Percentiles rank a stretch among this genome's conserved stretches.
Evolutionary conservation across 2,329 filamentous ascomycete species (phyloP).

Genomic region (Plectosphaerella sp.): DNA sequence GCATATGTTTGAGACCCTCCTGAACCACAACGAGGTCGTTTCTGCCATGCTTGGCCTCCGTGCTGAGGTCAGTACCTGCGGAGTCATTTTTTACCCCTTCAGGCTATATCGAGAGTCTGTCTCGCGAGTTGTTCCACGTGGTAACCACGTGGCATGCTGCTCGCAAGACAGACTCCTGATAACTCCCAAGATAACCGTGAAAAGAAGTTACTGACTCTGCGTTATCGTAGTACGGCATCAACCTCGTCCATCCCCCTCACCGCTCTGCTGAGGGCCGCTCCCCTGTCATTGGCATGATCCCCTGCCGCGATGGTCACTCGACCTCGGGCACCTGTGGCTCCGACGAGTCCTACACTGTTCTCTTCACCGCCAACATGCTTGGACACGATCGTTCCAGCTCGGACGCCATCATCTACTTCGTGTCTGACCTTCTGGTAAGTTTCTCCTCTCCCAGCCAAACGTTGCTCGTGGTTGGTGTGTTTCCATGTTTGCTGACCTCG

Average conservation of each 20-base stretch:
- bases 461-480: too few relatives aligned
- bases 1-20: slow-evolving; percentile 33
- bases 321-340: background rate
- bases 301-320: slow-evolving; percentile 14
- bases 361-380: slow-evolving; percentile 49
- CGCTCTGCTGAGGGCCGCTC: slow-evolving; percentile 34
- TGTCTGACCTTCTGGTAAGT: slow-evolving; percentile 44
- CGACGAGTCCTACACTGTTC: slow-evolving; percentile 35
- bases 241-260: slow-evolving; percentile 33
- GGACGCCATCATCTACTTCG: slow-evolving; percentile 53
- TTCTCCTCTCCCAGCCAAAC: too few relatives aligned
- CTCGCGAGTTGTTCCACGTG: too few relatives aligned
- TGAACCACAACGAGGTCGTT: slow-evolving; percentile 38
- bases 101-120: too few relatives aligned
- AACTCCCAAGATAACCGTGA: too few relatives aligned
- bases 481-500: too few relatives aligned
- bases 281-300: slow-evolving; percentile 33
- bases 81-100: too few relatives aligned
- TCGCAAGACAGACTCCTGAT: too few relatives aligned
- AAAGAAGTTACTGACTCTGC: too few relatives aligned
- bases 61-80: too few relatives aligned
- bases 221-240: slow-evolving; percentile 33
- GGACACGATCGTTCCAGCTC: slow-evolving; percentile 53
- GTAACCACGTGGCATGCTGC: too few relatives aligned
- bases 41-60: slow-evolving; percentile 37